Percentiles rank a stretch among this genome's conserved stretches.
phyloP scores from a whole-genome alignment of 2,329 filamentous ascomycete species.

The Phaeosphaeriaceae sp. region DNA sequence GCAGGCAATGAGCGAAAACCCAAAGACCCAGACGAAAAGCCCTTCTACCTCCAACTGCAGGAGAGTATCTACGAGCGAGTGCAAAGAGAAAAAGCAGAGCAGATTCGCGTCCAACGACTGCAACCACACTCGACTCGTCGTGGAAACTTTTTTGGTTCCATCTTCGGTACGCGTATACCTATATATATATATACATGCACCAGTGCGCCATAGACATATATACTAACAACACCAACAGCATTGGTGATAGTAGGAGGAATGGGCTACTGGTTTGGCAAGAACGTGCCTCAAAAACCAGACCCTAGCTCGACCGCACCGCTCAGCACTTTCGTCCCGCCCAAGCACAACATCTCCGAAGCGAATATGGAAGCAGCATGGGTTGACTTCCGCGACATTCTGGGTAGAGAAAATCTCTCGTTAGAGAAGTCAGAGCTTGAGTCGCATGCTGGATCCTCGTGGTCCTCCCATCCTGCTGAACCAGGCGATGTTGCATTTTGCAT shows the following conservation, averaged over 20 bases:
- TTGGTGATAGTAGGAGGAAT: constrained; percentile 58
- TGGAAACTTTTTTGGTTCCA: too few species aligned
- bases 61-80: constrained; percentile 66
- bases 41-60: constrained; percentile 67
- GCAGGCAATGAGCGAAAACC: constrained; percentile 34
- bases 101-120: constrained; percentile 48
- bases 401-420: constrained; percentile 68
- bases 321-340: constrained; percentile 52
- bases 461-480: constrained; percentile 56
- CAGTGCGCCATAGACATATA: neutral
- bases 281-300: constrained; percentile 55
- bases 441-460: constrained; percentile 69
- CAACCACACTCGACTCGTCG: constrained; percentile 41
- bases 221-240: constrained; percentile 47
- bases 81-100: constrained; percentile 63
- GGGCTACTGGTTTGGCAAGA: constrained; percentile 63
- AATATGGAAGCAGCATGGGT: constrained; percentile 70
- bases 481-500: constrained; percentile 64
- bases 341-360: constrained; percentile 62
- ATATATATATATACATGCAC: too few species aligned
- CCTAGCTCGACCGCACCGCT: constrained; percentile 65
- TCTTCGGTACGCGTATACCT: too few species aligned
- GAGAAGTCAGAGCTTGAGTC: constrained; percentile 59
- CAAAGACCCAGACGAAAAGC: constrained; percentile 43
- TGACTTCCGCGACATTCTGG: constrained; percentile 67